Evolutionary conservation across 2,329 filamentous ascomycete genomes (phyloP), one percentile per base, ranked within the genome.

Genomic region (Ascochyta fabae): DNA sequence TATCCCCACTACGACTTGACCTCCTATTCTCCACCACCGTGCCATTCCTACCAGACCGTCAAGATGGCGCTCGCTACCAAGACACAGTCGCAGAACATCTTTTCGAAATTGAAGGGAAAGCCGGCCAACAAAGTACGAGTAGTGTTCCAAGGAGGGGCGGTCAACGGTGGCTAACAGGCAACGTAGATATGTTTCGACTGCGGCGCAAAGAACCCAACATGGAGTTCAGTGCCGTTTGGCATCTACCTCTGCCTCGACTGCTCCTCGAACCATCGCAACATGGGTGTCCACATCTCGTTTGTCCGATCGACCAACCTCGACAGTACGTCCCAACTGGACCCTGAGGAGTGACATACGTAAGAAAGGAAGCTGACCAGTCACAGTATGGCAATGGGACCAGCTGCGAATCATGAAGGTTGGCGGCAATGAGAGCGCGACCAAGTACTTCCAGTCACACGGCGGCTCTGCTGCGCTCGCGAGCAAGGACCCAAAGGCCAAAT

Each of bases 201-300:
- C 79, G 88, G 91, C 75, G 90, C 92, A 71, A 98, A 98, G 80
- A 97, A 97, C 75, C 95, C 95, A 60, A 98, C 95, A 56, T 99
- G 95, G 95, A 96, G 93, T 7, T 98, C 94, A 6, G 93, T 97
- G 29, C 93, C 94, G 10, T 92, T 99, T 63, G 95, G 91, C 73
- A 98, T 99, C 76, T 99, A 98, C 77, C 87, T 99, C 22, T 99
- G 95, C 74, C 88, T 99, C 70, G 95, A 99, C 80, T 99, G 95
- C 81, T 97, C 94, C 38, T 90, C 94, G 53, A 92, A 97, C 77
- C 95, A 99, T 79, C 89, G 95, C 69, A 98, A 98, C 78, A 88
- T 99, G 70, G 95, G 95, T 77, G 94, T 98, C 58, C 95, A 99
- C 79, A 97, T 99, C 79, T 97, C 94, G 68, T 99, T 99, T 82